These are phyloP conservation scores for Balansia obtecta DNA, from an alignment of 2,329 filamentous ascomycete genomes.

Conservation along the genomic window DNA sequence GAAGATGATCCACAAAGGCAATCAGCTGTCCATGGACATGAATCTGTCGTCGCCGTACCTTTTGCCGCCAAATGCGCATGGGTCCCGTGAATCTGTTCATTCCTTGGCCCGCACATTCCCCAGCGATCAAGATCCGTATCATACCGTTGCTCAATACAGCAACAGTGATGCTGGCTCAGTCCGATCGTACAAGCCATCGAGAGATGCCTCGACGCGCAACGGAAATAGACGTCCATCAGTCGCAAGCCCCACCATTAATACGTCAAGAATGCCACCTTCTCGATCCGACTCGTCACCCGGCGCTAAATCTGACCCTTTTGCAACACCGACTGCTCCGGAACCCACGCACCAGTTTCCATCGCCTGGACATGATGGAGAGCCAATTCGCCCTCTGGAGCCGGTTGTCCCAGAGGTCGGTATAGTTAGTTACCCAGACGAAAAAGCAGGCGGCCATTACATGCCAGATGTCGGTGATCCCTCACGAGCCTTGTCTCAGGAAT, in stretches of 20 bases:
- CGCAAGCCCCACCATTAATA: constrained; percentile 12
- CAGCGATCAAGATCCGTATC: constrained; percentile 74
- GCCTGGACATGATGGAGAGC: constrained; percentile 13
- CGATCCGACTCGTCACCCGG: constrained; percentile 28
- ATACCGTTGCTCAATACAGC: constrained; percentile 46
- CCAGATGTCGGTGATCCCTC: constrained; percentile 18
- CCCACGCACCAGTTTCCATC: constrained; percentile 13
- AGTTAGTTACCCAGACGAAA: constrained; percentile 19
- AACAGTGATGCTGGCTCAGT: constrained; percentile 43
- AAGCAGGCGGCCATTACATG: constrained; percentile 12
- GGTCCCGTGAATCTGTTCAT: constrained; percentile 75
- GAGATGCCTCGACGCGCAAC: constrained; percentile 33
- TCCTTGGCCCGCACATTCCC: constrained; percentile 68
- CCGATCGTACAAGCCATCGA: constrained; percentile 33
- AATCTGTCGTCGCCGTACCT: constrained; percentile 77
- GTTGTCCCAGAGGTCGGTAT: constrained; percentile 28
- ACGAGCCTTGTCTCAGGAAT: constrained; percentile 16
- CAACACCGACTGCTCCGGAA: constrained; percentile 20
- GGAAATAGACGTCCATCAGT: constrained; percentile 23
- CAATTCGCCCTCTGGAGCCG: constrained; percentile 19
- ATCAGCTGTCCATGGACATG: constrained; percentile 59
- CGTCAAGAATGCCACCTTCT: constrained; percentile 18
- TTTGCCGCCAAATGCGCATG: constrained; percentile 69
- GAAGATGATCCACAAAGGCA: constrained; percentile 33
- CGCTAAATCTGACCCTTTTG: constrained; percentile 23